A percentile compares a stretch with the other conserved stretches of the same genome.
Evolutionary conservation across 2,329 filamentous ascomycete genomes (phyloP).

Genomic region (Apiospora kogelbergensis): DNA sequence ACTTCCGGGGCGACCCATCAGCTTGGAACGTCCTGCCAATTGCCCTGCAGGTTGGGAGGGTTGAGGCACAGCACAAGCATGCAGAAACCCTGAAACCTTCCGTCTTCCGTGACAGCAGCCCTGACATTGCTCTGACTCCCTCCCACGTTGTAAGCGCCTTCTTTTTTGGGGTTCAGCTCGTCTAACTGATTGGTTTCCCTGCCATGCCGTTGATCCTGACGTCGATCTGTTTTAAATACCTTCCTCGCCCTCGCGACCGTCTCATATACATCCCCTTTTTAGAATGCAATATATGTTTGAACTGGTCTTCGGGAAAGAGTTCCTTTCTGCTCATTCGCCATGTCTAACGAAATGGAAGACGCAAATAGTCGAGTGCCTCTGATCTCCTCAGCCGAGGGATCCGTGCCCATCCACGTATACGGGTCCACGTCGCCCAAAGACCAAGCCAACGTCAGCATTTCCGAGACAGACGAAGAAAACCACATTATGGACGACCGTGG

Average conservation of each 20-base stretch:
- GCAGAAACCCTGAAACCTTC: constrained; percentile 7
- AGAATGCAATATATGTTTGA: background rate
- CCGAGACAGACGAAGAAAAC: constrained; percentile 8
- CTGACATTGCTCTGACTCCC: background rate
- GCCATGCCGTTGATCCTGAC: background rate
- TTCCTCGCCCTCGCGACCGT: background rate
- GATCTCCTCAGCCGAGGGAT: background rate
- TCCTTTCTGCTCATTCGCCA: background rate
- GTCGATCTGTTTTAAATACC: constrained; percentile 4
- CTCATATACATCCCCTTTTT: background rate
- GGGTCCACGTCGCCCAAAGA: constrained; percentile 1
- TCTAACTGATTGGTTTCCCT: background rate
- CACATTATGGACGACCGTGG: constrained; percentile 12
- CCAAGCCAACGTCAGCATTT: constrained; percentile 2
- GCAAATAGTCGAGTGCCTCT: constrained; percentile 2
- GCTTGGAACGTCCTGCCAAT: background rate
- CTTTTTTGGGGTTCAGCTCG: background rate
- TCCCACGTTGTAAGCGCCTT: background rate
- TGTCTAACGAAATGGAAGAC: constrained; percentile 8
- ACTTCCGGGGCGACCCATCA: background rate
- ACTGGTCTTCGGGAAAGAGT: constrained; percentile 13
- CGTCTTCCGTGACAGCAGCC: background rate
- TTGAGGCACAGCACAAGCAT: constrained; percentile 1
- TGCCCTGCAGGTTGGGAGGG: background rate
- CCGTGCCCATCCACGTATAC: background rate